Conservation (phyloP, 1,284 basidiomycete species). For the Coniferiporia sulphurascens region DNA sequence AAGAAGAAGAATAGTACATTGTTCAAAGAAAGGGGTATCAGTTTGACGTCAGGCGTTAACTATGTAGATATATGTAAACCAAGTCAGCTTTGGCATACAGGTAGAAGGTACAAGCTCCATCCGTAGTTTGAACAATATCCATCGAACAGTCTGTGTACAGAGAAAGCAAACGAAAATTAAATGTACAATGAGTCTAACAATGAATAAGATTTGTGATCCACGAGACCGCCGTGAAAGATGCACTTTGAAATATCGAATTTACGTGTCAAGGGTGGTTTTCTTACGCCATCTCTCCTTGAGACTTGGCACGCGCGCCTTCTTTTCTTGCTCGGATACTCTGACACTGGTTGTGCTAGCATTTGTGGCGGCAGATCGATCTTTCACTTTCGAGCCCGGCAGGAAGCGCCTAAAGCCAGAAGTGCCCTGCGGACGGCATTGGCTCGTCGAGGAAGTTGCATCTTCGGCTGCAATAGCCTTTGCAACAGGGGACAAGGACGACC, state of each 20-base stretch:
- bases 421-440: too few species aligned
- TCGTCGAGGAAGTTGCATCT: slow-evolving; percentile 1
- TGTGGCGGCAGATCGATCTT: not conserved
- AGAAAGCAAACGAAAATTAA: too few species aligned
- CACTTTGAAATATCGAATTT: not conserved
- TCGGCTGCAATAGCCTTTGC: slow-evolving; percentile 16
- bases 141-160: too few species aligned
- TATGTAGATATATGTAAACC: too few species aligned
- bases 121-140: too few species aligned
- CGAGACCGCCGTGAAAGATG: not conserved
- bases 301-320: slow-evolving; percentile 2
- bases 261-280: slow-evolving; percentile 2
- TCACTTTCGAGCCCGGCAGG: slow-evolving; percentile 11
- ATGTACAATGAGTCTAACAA: too few species aligned
- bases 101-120: too few species aligned
- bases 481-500: slow-evolving; percentile 11
- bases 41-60: too few species aligned
- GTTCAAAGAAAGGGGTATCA: not conserved
- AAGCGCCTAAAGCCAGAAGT: too few species aligned
- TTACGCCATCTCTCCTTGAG: slow-evolving; percentile 14
- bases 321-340: not conserved
- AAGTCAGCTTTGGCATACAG: too few species aligned
- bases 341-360: not conserved
- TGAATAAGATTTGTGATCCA: not conserved
- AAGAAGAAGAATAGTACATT: not conserved